These are phyloP conservation scores for Fusarium sp. DNA, from an alignment of 2,329 filamentous ascomycete species.

Conservation along the genomic window DNA sequence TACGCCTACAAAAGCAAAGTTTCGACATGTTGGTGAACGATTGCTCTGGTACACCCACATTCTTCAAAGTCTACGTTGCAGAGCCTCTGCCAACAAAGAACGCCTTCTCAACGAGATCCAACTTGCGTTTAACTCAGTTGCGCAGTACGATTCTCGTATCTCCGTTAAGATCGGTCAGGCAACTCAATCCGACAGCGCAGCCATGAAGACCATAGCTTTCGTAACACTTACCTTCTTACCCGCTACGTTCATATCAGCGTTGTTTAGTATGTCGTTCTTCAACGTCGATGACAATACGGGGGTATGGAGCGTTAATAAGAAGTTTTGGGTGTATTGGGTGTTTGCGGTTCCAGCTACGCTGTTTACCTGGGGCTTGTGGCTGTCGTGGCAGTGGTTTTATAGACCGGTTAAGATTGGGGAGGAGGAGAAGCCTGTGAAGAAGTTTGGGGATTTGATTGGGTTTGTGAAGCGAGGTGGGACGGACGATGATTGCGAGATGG, in stretches of 20 bases:
- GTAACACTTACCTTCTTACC: constrained; percentile 63
- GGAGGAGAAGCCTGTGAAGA: constrained; percentile 1
- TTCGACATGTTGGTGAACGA: constrained; percentile 45
- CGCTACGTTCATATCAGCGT: constrained; percentile 61
- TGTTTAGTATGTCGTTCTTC: constrained; percentile 62
- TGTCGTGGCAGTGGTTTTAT: constrained; percentile 10
- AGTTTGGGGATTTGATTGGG: background rate
- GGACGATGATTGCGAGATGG: background rate
- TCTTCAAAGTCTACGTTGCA: constrained; percentile 50
- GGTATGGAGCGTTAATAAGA: constrained; percentile 46
- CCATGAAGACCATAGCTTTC: constrained; percentile 64
- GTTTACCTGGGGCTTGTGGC: constrained; percentile 39
- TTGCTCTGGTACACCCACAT: constrained; percentile 51
- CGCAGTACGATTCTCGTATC: constrained; percentile 54
- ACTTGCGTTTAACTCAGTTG: constrained; percentile 59
- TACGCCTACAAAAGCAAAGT: background rate
- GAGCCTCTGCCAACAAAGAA: constrained; percentile 55
- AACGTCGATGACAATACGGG: constrained; percentile 40
- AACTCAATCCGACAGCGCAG: constrained; percentile 59
- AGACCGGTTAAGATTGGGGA: constrained; percentile 15
- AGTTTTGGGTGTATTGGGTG: constrained; percentile 54
- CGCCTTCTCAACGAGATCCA: constrained; percentile 68
- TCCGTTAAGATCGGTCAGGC: constrained; percentile 56
- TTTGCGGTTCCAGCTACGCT: constrained; percentile 48
- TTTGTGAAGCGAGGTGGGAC: background rate